Percentiles rank a stretch among this genome's conserved stretches.
phyloP scores from a whole-genome alignment of 2,329 filamentous ascomycete genomes.

The Neoarthrinium moseri region DNA sequence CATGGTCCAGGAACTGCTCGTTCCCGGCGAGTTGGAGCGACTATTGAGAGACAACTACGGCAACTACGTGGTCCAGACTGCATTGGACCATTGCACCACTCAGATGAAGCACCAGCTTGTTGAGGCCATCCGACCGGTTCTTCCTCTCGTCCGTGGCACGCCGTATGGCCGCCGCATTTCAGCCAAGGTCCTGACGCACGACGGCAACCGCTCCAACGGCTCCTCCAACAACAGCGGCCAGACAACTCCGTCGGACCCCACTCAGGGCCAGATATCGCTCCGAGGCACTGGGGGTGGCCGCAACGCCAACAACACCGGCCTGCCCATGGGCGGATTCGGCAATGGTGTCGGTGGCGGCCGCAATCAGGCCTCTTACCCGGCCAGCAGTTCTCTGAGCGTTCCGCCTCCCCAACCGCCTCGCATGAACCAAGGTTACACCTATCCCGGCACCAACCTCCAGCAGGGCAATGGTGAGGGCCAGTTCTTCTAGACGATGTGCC shows the following conservation, averaged over 20 bases:
- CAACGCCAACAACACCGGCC: conserved; percentile 17
- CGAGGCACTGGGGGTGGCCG: conserved; percentile 30
- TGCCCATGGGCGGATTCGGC: conserved; percentile 2
- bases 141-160: conserved; percentile 83
- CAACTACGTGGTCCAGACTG: conserved; percentile 98
- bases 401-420: conserved; percentile 30
- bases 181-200: conserved; percentile 74
- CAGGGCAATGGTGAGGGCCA: conserved; percentile 18
- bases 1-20: conserved; percentile 80
- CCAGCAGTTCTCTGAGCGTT: conserved; percentile 29
- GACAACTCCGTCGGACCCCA: conserved; percentile 50
- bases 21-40: conserved; percentile 75
- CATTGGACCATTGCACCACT: conserved; percentile 78
- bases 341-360: conserved; percentile 27
- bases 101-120: conserved; percentile 73
- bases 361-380: conserved; percentile 33
- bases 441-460: conserved; percentile 22
- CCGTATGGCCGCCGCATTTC: conserved; percentile 93
- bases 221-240: conserved; percentile 45
- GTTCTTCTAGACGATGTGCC: conserved; percentile 26
- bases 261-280: conserved; percentile 52
- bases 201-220: conserved; percentile 38
- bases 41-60: conserved; percentile 90
- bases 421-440: conserved; percentile 24
- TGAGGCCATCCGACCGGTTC: conserved; percentile 79